Evolutionary conservation across 1,139 yeast genomes (phyloP).

Genomic region (Sugiyamaella pinicola): DNA sequence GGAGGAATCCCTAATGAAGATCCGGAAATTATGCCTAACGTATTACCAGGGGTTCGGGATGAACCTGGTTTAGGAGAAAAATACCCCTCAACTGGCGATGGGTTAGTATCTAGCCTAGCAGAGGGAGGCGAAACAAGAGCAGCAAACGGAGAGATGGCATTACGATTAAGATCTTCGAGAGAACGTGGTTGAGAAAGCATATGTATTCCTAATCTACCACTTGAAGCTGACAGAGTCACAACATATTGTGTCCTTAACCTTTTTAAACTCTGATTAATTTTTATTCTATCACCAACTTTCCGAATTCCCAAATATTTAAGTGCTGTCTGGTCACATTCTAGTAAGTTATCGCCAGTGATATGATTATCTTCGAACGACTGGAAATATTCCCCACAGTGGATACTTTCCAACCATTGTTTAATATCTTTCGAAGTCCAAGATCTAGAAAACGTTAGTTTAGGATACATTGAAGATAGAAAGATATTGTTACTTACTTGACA

Average conservation of each 20-base stretch:
- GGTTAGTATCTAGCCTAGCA: background rate
- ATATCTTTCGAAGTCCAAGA: conserved; percentile 40
- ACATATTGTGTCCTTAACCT: conserved; percentile 29
- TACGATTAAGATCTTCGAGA: conserved; percentile 31
- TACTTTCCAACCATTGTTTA: conserved; percentile 44
- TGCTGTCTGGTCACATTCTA: conserved; percentile 67
- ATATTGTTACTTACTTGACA: conserved; percentile 17
- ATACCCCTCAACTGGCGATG: conserved; percentile 30
- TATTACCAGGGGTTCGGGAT: background rate
- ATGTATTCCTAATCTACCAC: background rate
- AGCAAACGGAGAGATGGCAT: conserved; percentile 34
- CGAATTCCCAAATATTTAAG: conserved; percentile 73
- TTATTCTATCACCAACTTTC: conserved; percentile 80
- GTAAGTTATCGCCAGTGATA: conserved; percentile 60
- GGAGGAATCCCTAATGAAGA: conserved; percentile 13
- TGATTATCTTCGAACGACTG: conserved; percentile 48
- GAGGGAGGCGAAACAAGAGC: background rate
- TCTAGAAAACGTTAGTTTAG: conserved; percentile 16
- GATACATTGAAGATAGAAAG: background rate
- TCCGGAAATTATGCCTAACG: conserved; percentile 17
- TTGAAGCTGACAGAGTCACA: background rate
- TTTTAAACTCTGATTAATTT: conserved; percentile 55
- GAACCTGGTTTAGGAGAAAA: conserved; percentile 17
- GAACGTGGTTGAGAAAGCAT: conserved; percentile 9
- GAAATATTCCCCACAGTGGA: conserved; percentile 41